Evolutionary conservation across 495 filamentous ascomycete species (phyloP).

Genomic region (Terfezia claveryi): DNA sequence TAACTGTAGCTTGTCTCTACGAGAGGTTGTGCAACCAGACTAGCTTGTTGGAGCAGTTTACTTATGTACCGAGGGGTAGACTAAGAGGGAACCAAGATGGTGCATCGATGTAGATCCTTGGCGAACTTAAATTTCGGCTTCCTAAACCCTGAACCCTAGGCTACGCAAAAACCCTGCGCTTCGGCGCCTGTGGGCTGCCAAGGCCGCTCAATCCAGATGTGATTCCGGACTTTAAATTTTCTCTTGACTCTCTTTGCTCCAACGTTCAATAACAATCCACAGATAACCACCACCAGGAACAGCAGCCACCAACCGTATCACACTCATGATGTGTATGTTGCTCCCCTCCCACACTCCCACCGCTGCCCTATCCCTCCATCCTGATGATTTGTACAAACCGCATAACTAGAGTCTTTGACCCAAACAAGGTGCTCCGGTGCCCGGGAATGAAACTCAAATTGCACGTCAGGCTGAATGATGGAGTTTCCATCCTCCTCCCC

Average conservation of each 20-base stretch:
- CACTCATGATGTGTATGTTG: neutral
- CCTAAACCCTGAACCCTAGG: neutral
- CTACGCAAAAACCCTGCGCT: neutral
- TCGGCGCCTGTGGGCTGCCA: neutral
- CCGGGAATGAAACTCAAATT: slow-evolving; percentile 83
- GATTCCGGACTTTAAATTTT: no score
- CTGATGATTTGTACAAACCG: slow-evolving; percentile 71
- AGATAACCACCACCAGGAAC: neutral
- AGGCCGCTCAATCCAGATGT: neutral
- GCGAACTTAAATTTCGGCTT: no score
- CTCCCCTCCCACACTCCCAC: slow-evolving; percentile 1
- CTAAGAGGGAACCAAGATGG: no score
- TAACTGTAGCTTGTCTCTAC: no score
- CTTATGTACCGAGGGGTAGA: no score
- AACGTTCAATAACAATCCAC: no score
- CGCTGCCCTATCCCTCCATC: slow-evolving; percentile 12
- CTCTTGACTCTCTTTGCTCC: no score
- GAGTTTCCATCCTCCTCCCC: neutral
- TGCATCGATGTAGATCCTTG: no score
- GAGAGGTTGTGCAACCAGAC: no score
- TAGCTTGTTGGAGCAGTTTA: no score
- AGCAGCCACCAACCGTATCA: neutral
- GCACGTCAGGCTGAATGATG: slow-evolving; percentile 96
- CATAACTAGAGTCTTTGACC: slow-evolving; percentile 99
- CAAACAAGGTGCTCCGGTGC: neutral